Evolutionary conservation across 768 basidiomycete genomes (phyloP), one percentile per base, ranked within the genome.

Genomic region (Boletus sp.): DNA sequence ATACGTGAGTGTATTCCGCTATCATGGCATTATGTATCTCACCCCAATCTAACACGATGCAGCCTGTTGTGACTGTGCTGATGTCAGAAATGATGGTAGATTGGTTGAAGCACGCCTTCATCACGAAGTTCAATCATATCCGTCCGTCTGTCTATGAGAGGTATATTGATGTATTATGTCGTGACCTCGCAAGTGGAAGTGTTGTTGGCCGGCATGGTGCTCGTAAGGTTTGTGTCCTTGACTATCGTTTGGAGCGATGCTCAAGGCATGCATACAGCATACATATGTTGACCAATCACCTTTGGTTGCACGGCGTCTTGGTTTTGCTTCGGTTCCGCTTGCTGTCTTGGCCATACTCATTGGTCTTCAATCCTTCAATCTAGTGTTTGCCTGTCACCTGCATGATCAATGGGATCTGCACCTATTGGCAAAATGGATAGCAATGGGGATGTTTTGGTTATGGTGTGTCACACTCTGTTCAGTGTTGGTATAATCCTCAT

Each of bases 61-160:
- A 97, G 94, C 97, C 97, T 20, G 94, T 96, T 2, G 62, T 98
- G 49, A 90, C 91, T 2, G 97, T 99, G 4, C 79, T 98, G 71
- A 67, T 86, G 5, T 96, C 94, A 2, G 97, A 99, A 71, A 90
- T 92, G 82, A 71, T 90, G 12, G 97, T 99, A 11, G 97, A 99
- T 70, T 99, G 96, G 96, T 79, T 98, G 50, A 99, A 99, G 71
- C 97, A 99, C 67, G 96, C 95, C 10, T 99, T 98, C 75, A 98
- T 99, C 65, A 96, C 95, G 50, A 99, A 99, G 72, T 98, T 98
- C 78, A 99, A 99, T 64, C 96, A 98, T 66, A 95, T 99, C 47
- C 86, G 95, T 0, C 93, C 94, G 0, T 90, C 89, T 0, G 93
- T 98, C 2, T 99, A 98, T 63, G 94, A 94, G 60, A 83, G 96